Evolutionary conservation across 768 basidiomycete genomes (phyloP), one percentile per base, ranked within the genome.

Genomic region (Gymnopilus dilepis): DNA sequence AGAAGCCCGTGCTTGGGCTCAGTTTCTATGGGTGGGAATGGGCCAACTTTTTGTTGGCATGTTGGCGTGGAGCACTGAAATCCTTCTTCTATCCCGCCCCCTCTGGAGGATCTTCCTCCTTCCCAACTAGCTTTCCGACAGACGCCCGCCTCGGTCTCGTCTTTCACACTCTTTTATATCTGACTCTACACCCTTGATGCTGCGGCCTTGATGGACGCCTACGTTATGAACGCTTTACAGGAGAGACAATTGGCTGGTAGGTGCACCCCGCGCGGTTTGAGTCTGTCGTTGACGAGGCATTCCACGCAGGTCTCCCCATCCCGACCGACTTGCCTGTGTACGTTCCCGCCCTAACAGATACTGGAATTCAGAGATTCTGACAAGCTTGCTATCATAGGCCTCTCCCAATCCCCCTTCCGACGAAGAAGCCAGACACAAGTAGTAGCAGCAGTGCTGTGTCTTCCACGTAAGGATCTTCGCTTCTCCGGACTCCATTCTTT

Each of bases 131-230:
- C 53, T 17, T 60, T 51, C 55, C 50, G 52, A 54, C 52, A 54
- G 52, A 54, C 52, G 34, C 56, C 55, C 57, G 59, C 64, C 47
- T 31, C 19, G 7, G 47, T 54, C 43, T 64, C 67, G 40, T 55
- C 56, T 58, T 31, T 50, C 51, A 42, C 47, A 48, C 59, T 53
- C 12, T 61, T 42, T 34, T 42, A 12, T 41, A 30, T 40, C 53
- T 31, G 41, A 8, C n/a, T 28, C 17, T 11, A 26, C 19, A 13
- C n/a, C 13, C 47, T 50, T 4, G 11, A 50, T 50, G 38, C 50
- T 61, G 67, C 63, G 62, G 50, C 69, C 68, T 72, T 64, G 71
- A 72, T 72, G 71, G 68, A 65, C 65, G 63, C 65, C 54, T 60
- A 55, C 26, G 30, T 40, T 48, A 19, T 59, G 28, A 48, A 61